Conservation (phyloP, 306 rosid genomes). For the Glycyrrhiza uralensis region DNA sequence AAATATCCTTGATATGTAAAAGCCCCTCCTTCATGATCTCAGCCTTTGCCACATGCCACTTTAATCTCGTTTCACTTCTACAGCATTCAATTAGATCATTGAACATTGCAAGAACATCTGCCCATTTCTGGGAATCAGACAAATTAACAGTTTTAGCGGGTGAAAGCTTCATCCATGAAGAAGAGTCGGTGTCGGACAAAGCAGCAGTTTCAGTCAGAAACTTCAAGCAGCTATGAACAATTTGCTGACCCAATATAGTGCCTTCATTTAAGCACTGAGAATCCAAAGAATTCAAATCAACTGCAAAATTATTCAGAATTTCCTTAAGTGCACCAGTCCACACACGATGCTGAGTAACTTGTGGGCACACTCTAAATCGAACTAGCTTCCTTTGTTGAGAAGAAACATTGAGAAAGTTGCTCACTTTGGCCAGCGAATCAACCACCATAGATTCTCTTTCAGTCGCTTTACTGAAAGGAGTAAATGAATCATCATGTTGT, state of each 20-base stretch:
- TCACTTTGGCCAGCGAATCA: constrained; percentile 58
- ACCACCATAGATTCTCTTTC: constrained; percentile 66
- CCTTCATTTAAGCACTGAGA: constrained; percentile 37
- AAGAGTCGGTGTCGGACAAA: constrained; percentile 40
- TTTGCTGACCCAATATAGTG: constrained; percentile 57
- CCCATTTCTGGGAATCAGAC: constrained; percentile 61
- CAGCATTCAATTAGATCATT: constrained; percentile 57
- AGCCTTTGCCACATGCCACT: constrained; percentile 50
- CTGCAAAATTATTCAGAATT: constrained; percentile 50
- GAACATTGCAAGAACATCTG: constrained; percentile 79
- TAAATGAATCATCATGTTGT: constrained; percentile 24
- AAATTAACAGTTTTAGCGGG: constrained; percentile 41
- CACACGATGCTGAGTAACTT: constrained; percentile 70
- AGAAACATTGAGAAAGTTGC: constrained; percentile 58
- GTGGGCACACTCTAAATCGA: constrained; percentile 53
- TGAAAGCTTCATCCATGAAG: constrained; percentile 79
- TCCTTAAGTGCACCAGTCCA: constrained; percentile 64
- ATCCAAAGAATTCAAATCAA: constrained; percentile 50
- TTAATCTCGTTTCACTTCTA: constrained; percentile 46
- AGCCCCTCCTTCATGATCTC: constrained; percentile 83
- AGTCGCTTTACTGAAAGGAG: constrained; percentile 50
- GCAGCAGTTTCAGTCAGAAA: constrained; percentile 44
- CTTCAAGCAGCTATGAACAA: constrained; percentile 62
- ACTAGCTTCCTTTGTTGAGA: constrained; percentile 84
- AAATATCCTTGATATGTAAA: constrained; percentile 70